These are phyloP conservation scores for Penicillium parvum DNA, from an alignment of 495 filamentous ascomycete species.

Conservation along the genomic window DNA sequence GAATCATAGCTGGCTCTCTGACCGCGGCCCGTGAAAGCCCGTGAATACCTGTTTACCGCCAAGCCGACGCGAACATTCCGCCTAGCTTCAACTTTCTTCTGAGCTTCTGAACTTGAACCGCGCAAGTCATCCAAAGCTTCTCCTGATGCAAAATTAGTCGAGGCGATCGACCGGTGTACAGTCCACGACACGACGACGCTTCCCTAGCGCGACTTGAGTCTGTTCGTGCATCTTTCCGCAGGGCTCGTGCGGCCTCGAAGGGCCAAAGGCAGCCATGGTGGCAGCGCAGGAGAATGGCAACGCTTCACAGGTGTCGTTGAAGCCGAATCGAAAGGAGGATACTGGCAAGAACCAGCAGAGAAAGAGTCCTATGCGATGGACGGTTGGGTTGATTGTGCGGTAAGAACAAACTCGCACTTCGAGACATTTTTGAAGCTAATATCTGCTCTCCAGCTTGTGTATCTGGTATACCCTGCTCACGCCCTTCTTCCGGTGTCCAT, in stretches of 20 bases:
- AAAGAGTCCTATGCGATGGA: conserved; percentile 43
- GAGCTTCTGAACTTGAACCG: background rate
- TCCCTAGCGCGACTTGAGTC: background rate
- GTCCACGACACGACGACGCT: background rate
- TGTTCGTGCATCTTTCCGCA: conserved; percentile 6
- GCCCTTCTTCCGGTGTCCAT: conserved; percentile 77
- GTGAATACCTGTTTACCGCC: conserved; percentile 23
- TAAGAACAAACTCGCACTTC: conserved; percentile 29
- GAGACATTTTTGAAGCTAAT: background rate
- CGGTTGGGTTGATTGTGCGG: conserved; percentile 58
- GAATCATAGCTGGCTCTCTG: conserved; percentile 7
- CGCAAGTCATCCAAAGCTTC: background rate
- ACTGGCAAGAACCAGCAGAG: conserved; percentile 17
- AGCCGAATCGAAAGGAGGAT: conserved; percentile 8
- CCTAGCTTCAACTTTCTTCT: conserved; percentile 9
- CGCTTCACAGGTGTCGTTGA: conserved; percentile 17
- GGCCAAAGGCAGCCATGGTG: conserved; percentile 19
- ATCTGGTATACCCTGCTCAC: conserved; percentile 85
- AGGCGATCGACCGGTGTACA: background rate
- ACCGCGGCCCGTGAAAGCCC: conserved; percentile 13
- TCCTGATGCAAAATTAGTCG: conserved; percentile 3
- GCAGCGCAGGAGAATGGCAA: conserved; percentile 28
- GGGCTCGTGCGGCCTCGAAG: conserved; percentile 11
- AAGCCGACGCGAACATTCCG: conserved; percentile 29
- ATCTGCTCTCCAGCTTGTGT: conserved; percentile 50